Base-by-base conservation (phyloP, 371 early-diverging fungal species). In the Circinella umbellata region DNA sequence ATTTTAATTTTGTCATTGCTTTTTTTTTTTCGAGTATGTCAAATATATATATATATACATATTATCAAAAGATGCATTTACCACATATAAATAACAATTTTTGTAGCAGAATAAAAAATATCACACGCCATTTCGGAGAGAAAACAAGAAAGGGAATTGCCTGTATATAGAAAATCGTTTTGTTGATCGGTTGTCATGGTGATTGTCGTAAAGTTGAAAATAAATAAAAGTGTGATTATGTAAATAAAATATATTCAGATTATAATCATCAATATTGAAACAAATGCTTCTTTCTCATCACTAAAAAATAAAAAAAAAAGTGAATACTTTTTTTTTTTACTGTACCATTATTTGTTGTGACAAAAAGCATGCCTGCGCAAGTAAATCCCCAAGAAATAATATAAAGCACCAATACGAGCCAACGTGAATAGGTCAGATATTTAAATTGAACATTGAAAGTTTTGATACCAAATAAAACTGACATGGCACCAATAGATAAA, bases 311-410 rank as follows among this genome's bases (percentile, higher is more conserved):
- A 39, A 1, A 42, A 42, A 42, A 3, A 3, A 42, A 42, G 42
- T 47, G 4, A 1, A 27, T 27, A 27, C 1, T 27, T 27, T 27
- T 27, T 27, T 27, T 27, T 27, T 27, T 27, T 27, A 27, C 27
- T 61, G 62, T 69, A 71, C 73, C 71, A 61, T 84, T 76, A 67
- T 80, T 82, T 48, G 85, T 84, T 66, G 79, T 76, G 5, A 78
- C 79, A n/a, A 84, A 75, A 42, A 82, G 74, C 18, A 75, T 79
- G 4, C 78, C 80, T 20, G 79, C 70, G 51, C 73, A 15, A 2
- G 82, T 79, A 66, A 84, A 84, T 49, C 77, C 76, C 85, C 85
- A 84, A 2, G 85, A 84, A 54, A 72, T 49, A 49, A 79, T 34
- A 62, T 82, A 84, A 13, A 84, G 75, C 2, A 36, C 17, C 51